A percentile compares a stretch with the other conserved stretches of the same genome.
Evolutionary conservation across 305 asterid genomes (phyloP).

Genomic region (Fraxinus latifolia): DNA sequence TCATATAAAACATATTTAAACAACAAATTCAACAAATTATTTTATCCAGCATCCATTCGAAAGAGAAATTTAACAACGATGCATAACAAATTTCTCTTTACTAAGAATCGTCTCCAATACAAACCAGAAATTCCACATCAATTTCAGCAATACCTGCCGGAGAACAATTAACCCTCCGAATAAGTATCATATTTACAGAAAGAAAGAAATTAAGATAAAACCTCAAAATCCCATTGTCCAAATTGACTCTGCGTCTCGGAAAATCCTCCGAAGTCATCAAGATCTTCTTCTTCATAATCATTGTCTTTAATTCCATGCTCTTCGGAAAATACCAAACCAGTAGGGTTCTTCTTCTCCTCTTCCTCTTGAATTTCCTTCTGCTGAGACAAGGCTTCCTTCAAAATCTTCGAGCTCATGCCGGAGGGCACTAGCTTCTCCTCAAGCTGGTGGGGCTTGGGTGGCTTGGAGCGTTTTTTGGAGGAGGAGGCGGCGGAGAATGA

Average conservation of each 20-base stretch:
- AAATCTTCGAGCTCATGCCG: conserved; percentile 69
- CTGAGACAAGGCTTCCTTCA: conserved; percentile 70
- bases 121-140: background rate
- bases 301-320: conserved; percentile 32
- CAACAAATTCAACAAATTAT: background rate
- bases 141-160: background rate
- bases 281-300: conserved; percentile 49
- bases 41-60: background rate
- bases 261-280: conserved; percentile 67
- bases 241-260: conserved; percentile 65
- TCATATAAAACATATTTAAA: background rate
- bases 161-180: background rate
- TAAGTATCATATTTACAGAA: background rate
- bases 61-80: background rate
- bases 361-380: conserved; percentile 79
- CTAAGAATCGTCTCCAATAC: background rate
- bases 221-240: conserved; percentile 61
- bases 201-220: conserved; percentile 4
- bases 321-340: conserved; percentile 25
- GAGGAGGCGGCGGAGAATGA: conserved; percentile 39
- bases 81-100: background rate
- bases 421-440: conserved; percentile 56
- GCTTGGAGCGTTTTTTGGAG: conserved; percentile 56
- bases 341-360: conserved; percentile 46
- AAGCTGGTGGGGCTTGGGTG: conserved; percentile 71